Base-by-base conservation (phyloP, 106 monocot genomes). In the Platanthera guangdongensis region DNA sequence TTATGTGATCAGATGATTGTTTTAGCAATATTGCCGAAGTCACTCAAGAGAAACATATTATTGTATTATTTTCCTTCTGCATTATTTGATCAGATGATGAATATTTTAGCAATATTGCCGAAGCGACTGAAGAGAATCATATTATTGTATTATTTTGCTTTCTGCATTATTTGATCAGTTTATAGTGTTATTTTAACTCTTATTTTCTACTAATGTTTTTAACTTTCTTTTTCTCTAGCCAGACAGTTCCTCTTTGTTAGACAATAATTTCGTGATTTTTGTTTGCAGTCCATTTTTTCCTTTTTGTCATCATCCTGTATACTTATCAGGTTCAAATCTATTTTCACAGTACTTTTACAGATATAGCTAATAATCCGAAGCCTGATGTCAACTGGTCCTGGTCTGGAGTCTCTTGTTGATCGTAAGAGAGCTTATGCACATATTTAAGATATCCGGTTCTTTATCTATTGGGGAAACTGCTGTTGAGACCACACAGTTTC, bases 381-480 rank as follows among this genome's bases (percentile, higher is more conserved):
- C 70, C 16, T 16, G 47, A 84, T 78, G 83, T 57, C 83, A 52
- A 59, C 78, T 79, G 88, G 85, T 53, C 85, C 83, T 60, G 85
- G 83, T 30, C 85, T 88, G 46, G 86, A 89, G 22, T 79, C 85
- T 63, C 86, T 89, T 50, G 89, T 89, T 4, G 89, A 89, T 21
- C 89, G 89, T 89, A 77, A 15, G 83, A 76, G 47, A 14, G 55
- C 32, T 74, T 0, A 57, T 55, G 28, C 49, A 8, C 73, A 59
- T 32, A 3, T 54, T 30, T 12, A 49, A 22, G 71, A 65, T 9
- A 7, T 32, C 11, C 9, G 5, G 9, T 65, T 67, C 49, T 22
- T 7, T 13, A 50, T 57, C 9, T 9, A 10, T 19, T 74, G 8
- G 9, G 11, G 21, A 9, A 16, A 0, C 16, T 74, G 3, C 51